A percentile compares a stretch with the other conserved stretches of the same genome.
Conservation (phyloP, 2,329 filamentous ascomycete species). For the Botrytis cinerea region DNA sequence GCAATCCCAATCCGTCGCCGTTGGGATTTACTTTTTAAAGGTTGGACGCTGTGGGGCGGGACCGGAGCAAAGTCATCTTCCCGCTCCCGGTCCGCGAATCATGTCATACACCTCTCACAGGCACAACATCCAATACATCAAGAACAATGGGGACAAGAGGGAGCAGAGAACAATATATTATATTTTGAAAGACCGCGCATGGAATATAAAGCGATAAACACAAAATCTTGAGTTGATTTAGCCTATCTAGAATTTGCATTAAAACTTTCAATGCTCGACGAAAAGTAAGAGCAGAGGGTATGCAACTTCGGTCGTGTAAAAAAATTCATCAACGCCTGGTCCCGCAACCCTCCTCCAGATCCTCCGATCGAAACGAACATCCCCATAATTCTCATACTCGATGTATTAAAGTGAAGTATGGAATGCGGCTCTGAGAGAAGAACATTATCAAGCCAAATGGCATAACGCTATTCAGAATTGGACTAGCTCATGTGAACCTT, state of each 20-base stretch:
- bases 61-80: not conserved
- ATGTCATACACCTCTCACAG: not conserved
- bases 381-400: slow-evolving; percentile 21
- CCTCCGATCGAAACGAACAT: slow-evolving; percentile 7
- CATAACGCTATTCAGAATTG: slow-evolving; percentile 24
- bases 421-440: slow-evolving; percentile 5
- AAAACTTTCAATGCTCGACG: slow-evolving; percentile 23
- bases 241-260: slow-evolving; percentile 25
- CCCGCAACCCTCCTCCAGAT: not conserved
- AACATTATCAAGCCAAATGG: slow-evolving; percentile 16
- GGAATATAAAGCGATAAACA: slow-evolving; percentile 1
- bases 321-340: slow-evolving; percentile 23
- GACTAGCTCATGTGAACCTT: slow-evolving; percentile 19
- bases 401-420: slow-evolving; percentile 9
- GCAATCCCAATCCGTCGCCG: slow-evolving; percentile 12
- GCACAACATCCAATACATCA: not conserved
- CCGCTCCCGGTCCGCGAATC: slow-evolving; percentile 8
- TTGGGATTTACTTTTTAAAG: slow-evolving; percentile 1
- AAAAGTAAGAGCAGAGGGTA: slow-evolving; percentile 24
- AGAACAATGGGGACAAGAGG: not conserved
- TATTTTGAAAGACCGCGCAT: not conserved
- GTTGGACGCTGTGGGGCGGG: not conserved
- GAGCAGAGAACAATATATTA: not conserved
- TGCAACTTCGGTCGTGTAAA: slow-evolving; percentile 24
- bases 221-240: slow-evolving; percentile 20